Percentiles rank a stretch among this genome's conserved stretches.
phyloP scores from a whole-genome alignment of 2,329 filamentous ascomycete species.

The Fusarium tricinctum region DNA sequence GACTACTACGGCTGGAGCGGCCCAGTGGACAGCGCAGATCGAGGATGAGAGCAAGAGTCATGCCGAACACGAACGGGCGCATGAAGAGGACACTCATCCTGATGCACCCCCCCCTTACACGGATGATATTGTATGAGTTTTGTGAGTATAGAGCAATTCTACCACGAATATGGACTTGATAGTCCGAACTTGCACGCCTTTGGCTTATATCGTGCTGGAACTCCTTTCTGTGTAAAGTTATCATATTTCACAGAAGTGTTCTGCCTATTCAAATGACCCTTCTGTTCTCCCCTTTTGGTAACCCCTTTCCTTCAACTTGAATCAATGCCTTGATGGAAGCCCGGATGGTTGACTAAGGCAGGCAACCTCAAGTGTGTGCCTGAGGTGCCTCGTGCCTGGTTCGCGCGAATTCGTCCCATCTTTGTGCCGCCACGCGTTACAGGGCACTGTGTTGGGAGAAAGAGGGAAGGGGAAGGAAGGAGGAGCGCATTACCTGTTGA shows the following conservation, averaged over 20 bases:
- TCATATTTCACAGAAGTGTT: background rate
- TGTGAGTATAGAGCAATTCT: background rate
- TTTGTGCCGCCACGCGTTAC: constrained; percentile 1
- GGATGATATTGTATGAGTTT: constrained; percentile 42
- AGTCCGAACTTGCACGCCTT: background rate
- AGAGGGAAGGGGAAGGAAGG: background rate
- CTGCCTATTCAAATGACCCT: background rate
- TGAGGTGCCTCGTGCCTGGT: background rate
- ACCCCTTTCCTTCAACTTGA: background rate
- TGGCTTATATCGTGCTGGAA: background rate
- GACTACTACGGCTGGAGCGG: constrained; percentile 86
- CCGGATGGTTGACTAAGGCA: constrained; percentile 6
- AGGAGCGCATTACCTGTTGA: background rate
- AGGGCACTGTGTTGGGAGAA: background rate
- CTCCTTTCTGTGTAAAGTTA: background rate
- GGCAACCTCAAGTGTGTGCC: background rate
- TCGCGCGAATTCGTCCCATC: constrained; percentile 2
- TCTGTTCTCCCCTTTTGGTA: too few species aligned
- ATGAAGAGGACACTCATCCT: constrained; percentile 34
- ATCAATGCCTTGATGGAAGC: background rate
- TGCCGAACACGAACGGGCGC: constrained; percentile 22
- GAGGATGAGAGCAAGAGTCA: constrained; percentile 68
- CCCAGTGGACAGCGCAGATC: constrained; percentile 85
- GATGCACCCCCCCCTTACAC: constrained; percentile 50
- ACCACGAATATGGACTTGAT: constrained; percentile 1